phyloP scores from a whole-genome alignment of 768 basidiomycete genomes.

The Rhodotorula toruloides region DNA sequence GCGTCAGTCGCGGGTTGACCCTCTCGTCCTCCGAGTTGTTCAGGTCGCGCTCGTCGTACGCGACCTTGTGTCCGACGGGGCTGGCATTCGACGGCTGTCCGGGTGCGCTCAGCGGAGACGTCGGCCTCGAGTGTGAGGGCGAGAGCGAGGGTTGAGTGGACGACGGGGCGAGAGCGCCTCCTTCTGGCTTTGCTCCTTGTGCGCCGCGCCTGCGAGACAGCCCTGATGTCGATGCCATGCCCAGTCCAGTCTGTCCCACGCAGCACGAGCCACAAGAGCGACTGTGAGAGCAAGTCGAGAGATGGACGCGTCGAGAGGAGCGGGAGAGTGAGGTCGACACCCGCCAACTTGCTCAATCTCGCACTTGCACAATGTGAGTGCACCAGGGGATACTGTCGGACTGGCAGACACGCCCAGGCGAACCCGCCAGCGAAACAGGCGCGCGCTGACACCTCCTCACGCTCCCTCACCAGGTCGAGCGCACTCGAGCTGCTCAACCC shows the following conservation, averaged over 20 bases:
- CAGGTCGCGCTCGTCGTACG: constrained; percentile 87
- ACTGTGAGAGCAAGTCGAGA: not conserved
- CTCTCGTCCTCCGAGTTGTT: constrained; percentile 60
- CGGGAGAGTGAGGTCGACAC: not conserved
- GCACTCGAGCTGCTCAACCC: constrained; percentile 48
- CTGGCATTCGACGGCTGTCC: not conserved
- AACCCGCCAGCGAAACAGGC: not conserved
- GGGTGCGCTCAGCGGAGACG: not conserved
- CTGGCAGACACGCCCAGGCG: too few species aligned
- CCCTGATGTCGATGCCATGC: constrained; percentile 5
- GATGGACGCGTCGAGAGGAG: not conserved
- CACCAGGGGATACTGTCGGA: not conserved
- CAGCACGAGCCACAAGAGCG: not conserved
- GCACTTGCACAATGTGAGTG: not conserved
- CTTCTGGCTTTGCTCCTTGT: not conserved
- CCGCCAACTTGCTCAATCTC: too few species aligned
- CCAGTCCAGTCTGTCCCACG: not conserved
- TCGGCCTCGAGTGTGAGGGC: not conserved
- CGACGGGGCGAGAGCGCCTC: not conserved
- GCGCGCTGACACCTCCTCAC: not conserved
- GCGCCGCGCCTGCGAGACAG: constrained; percentile 2
- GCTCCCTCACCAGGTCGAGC: constrained; percentile 37
- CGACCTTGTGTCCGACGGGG: constrained; percentile 51
- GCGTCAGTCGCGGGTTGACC: constrained; percentile 73
- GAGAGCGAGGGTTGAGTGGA: not conserved